A percentile compares a stretch with the other conserved stretches of the same genome.
phyloP scores from a whole-genome alignment of 305 asterid species.

The Fraxinus albicans region DNA sequence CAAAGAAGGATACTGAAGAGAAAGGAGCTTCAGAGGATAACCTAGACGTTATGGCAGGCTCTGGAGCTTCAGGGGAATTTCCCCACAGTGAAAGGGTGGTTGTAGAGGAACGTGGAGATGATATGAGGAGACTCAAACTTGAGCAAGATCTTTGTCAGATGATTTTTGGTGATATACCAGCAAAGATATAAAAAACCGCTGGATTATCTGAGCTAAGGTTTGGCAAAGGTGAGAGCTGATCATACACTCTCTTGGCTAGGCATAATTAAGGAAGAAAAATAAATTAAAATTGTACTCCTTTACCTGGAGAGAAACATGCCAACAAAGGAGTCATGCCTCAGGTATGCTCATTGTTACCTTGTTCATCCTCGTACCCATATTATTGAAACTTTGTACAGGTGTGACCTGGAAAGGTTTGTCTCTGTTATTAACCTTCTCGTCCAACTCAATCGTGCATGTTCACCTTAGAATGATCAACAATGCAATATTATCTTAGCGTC shows the following conservation, averaged over 20 bases:
- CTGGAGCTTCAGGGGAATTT: slow-evolving; percentile 61
- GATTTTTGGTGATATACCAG: slow-evolving; percentile 62
- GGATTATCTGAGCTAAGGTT: slow-evolving; percentile 63
- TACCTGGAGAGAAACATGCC: background rate
- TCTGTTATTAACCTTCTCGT: background rate
- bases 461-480: background rate
- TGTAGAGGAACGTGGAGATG: slow-evolving; percentile 27
- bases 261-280: background rate
- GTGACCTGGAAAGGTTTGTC: background rate
- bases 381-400: background rate
- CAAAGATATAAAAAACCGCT: slow-evolving; percentile 73
- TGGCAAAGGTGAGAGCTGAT: slow-evolving; percentile 48
- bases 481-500: background rate
- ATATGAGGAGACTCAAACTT: slow-evolving; percentile 27
- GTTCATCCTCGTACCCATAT: background rate
- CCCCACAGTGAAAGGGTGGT: slow-evolving; percentile 56
- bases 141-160: slow-evolving; percentile 51
- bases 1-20: slow-evolving; percentile 47
- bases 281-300: background rate
- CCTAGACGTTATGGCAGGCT: slow-evolving; percentile 26
- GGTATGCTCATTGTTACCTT: background rate
- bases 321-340: background rate
- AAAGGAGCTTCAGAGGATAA: slow-evolving; percentile 39
- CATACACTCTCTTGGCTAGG: background rate
- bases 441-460: slow-evolving; percentile 1